Base-by-base conservation (phyloP, 2,329 filamentous ascomycete genomes). In the Nemania bipapillata region DNA sequence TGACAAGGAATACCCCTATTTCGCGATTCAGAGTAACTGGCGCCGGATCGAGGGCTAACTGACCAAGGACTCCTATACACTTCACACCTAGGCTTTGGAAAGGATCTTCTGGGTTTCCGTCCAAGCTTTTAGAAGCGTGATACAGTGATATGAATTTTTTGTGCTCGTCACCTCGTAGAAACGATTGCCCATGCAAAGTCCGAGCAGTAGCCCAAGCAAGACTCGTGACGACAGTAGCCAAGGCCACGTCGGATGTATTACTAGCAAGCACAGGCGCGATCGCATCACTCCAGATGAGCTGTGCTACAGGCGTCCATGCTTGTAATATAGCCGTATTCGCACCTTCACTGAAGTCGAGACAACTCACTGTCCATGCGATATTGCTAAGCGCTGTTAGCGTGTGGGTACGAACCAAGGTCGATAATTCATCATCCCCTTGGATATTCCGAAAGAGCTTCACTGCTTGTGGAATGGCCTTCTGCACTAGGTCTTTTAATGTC, bases 201-300 rank as follows among this genome's bases (percentile, higher is more conserved):
- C 88, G 85, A 30, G 89, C 81, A 60, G 91, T 76, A 30, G 89
- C 89, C 89, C 89, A 91, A 5, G 89, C 87, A 45, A 92, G 83
- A 70, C 88, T 86, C 9, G 89, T 89, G 57, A 90, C 83, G n/a
- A 85, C 82, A 1, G 87, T 86, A n/a, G 89, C 89, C 22, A 91
- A 83, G 30, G 80, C 81, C 63, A 91, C 80, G 73, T 91, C 88
- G 59, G 85, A 87, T 0, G 87, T 90, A 75, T 90, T 87, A 47
- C 85, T 85, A 22, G 84, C 81, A 37, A 92, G 83, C 57, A 90
- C 84, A 8, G 86, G 85, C 4, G 82, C 81, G 70, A 92, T 81
- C 58, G 86, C 81, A 22, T 84, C 81, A 28, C 81, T 77, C 89
- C 90, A 92, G 70, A 91, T 86, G 63, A 81, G 79, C 70, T 83